A percentile compares a stretch with the other conserved stretches of the same genome.
phyloP scores from a whole-genome alignment of 306 rosid genomes.

The Pterocarpus santalinus region DNA sequence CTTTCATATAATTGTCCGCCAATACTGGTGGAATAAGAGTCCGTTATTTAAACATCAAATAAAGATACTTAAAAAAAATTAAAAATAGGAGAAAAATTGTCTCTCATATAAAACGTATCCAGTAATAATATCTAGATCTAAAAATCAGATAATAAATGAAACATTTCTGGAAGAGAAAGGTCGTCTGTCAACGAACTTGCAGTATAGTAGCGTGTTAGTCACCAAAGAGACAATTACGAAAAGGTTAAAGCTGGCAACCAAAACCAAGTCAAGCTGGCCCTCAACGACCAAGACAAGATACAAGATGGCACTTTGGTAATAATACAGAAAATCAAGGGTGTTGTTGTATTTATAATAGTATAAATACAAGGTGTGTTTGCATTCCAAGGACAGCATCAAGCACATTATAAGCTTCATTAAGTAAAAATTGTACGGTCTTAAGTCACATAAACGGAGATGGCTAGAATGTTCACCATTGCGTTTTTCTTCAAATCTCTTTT shows the following conservation, averaged over 20 bases:
- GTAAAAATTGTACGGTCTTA: no score
- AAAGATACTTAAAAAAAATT: no score
- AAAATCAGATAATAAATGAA: no score
- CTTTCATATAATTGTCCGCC: no score
- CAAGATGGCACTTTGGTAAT: slow-evolving; percentile 48
- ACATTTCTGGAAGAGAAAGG: no score
- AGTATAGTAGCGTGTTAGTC: background rate
- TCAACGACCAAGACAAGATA: background rate
- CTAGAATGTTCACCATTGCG: slow-evolving; percentile 49
- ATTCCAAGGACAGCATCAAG: no score
- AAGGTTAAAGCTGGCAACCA: background rate
- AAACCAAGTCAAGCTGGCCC: background rate
- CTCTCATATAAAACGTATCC: no score
- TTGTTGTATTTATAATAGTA: background rate
- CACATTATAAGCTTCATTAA: no score
- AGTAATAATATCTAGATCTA: no score
- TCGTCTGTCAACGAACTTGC: background rate
- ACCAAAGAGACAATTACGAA: background rate
- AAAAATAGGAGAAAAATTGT: no score
- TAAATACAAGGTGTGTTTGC: background rate
- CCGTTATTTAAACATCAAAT: no score
- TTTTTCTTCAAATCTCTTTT: slow-evolving; percentile 57
- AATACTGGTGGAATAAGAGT: no score
- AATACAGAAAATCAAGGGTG: slow-evolving; percentile 33
- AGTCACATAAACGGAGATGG: background rate